Evolutionary conservation across 2,329 filamentous ascomycete genomes (phyloP), one percentile per base, ranked within the genome.

Genomic region (Waltergamsia citrina): DNA sequence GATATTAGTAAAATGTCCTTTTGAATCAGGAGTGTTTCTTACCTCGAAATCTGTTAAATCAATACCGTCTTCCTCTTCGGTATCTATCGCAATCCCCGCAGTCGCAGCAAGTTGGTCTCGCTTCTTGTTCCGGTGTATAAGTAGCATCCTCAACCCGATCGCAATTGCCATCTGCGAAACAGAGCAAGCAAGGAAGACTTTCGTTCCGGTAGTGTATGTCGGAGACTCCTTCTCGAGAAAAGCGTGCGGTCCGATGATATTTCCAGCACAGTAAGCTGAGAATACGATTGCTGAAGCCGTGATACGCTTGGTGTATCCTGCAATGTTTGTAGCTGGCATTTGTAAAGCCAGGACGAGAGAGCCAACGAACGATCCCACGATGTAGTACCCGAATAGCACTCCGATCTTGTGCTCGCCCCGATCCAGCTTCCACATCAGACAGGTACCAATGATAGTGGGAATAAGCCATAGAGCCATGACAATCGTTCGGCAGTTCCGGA

Each of bases 301-400:
- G 8, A 61, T 57, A 5, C 64, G 55, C 46, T 67, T 67, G 2
- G 64, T 67, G 39, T 66, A 67, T 3, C 64, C 64, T 3, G 57
- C 65, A 1, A 69, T 43, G 19, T 69, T 70, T 5, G 60, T 53
- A 1, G 64, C 60, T 1, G 67, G 67, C 50, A 71, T 59, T 39
- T 70, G 71, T 21, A 75, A 54, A 0, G 68, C 67, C 1, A 74
- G 52, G 0, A 74, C 69, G 7, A 75, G 49, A 2, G 66, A 66
- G 1, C 62, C 57, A 3, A 74, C 71, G 34, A 61, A 74, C 1
- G 59, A 50, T 0, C 67, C 56, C 7, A 56, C 41, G 19, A 73
- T 63, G 41, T 74, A 74, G 42, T 71, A 71, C 1, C 64, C 67
- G 17, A 68, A 56, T 0, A 74, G 51, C 0, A 70, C 55, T 2